These are phyloP conservation scores for Fennellomyces sp. DNA, from an alignment of 371 early-diverging fungal genomes.

Conservation along the genomic window DNA sequence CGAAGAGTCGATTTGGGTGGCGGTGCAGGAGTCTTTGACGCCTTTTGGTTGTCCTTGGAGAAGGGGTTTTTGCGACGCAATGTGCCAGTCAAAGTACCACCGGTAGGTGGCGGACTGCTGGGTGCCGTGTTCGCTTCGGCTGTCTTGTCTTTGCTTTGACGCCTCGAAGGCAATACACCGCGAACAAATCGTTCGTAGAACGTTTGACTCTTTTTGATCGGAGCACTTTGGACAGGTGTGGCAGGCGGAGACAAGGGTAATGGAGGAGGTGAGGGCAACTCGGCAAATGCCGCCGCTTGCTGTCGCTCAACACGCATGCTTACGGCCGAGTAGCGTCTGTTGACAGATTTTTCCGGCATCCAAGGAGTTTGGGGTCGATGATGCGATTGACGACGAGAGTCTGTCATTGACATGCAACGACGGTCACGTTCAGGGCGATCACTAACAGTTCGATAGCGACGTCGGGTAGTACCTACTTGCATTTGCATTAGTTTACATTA, in stretches of 20 bases:
- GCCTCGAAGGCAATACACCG: slow-evolving; percentile 24
- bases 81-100: slow-evolving; percentile 30
- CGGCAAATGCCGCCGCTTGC: neutral
- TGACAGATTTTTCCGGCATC: slow-evolving; percentile 19
- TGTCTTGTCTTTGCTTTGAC: slow-evolving; percentile 27
- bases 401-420: slow-evolving; percentile 40
- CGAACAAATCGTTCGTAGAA: slow-evolving; percentile 44
- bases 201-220: slow-evolving; percentile 44
- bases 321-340: slow-evolving; percentile 16
- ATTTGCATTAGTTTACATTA: neutral
- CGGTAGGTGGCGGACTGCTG: slow-evolving; percentile 12
- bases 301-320: slow-evolving; percentile 12
- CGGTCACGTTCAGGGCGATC: slow-evolving; percentile 35
- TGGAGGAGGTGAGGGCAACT: neutral
- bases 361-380: slow-evolving; percentile 11
- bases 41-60: slow-evolving; percentile 12
- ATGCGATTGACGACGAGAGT: slow-evolving; percentile 17
- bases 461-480: slow-evolving; percentile 19
- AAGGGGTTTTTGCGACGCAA: slow-evolving; percentile 47
- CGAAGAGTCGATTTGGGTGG: slow-evolving; percentile 35
- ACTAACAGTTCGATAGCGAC: slow-evolving; percentile 33
- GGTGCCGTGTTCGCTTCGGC: neutral
- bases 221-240: neutral
- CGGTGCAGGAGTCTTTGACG: slow-evolving; percentile 19
- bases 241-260: neutral